Percentiles rank a stretch among this genome's conserved stretches.
Conservation (phyloP, 2,329 filamentous ascomycete genomes). For the Trichoderma afroharzianum region DNA sequence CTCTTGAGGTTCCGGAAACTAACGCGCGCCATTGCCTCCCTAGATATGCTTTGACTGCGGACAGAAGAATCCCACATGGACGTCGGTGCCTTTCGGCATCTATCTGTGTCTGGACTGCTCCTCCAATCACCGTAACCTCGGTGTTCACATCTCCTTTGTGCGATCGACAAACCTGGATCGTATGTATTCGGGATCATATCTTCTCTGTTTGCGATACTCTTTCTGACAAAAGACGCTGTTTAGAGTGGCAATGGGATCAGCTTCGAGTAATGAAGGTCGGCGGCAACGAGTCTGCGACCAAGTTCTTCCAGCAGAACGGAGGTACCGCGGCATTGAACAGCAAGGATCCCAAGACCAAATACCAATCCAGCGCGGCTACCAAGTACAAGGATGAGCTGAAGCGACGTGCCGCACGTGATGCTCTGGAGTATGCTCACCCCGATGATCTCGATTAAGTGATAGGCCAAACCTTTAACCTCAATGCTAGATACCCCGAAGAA, state of each 20-base stretch:
- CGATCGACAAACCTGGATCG: slow-evolving; percentile 97
- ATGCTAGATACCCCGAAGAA: slow-evolving; percentile 70
- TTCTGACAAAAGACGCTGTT: slow-evolving; percentile 21
- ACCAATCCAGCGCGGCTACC: slow-evolving; percentile 84
- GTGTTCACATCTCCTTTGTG: slow-evolving; percentile 98
- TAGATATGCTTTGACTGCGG: slow-evolving; percentile 98
- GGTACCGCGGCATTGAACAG: slow-evolving; percentile 90
- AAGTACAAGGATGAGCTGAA: slow-evolving; percentile 99
- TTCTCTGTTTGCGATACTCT: not conserved
- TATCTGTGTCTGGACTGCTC: slow-evolving; percentile 98
- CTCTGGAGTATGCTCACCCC: slow-evolving; percentile 66
- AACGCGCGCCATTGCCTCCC: slow-evolving; percentile 2
- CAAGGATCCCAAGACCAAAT: slow-evolving; percentile 97
- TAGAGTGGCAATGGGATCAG: slow-evolving; percentile 99
- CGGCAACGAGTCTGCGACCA: slow-evolving; percentile 95
- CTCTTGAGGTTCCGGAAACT: not conserved
- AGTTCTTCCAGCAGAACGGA: slow-evolving; percentile 96
- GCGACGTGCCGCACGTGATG: slow-evolving; percentile 76
- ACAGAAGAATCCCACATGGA: slow-evolving; percentile 98
- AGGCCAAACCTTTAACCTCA: slow-evolving; percentile 24
- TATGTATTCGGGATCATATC: slow-evolving; percentile 47
- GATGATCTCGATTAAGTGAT: not conserved
- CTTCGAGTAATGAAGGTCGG: slow-evolving; percentile 96
- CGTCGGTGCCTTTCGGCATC: slow-evolving; percentile 93
- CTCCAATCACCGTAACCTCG: slow-evolving; percentile 92